These are phyloP conservation scores for Colletotrichum neosansevieriae DNA, from an alignment of 2,329 filamentous ascomycete species.

Conservation along the genomic window DNA sequence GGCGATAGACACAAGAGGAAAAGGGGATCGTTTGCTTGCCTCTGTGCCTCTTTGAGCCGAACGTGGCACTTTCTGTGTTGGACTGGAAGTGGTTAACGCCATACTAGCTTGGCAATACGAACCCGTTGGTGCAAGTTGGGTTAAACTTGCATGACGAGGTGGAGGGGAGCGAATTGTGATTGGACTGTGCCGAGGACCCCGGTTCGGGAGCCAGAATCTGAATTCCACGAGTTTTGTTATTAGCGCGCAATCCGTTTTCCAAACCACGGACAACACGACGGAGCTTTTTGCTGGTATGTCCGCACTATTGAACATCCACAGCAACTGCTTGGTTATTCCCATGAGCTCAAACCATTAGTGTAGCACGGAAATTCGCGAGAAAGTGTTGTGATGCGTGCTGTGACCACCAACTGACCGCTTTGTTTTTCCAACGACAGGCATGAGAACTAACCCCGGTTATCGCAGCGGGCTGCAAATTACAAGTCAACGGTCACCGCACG, in stretches of 20 bases:
- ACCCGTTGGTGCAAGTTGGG: slow-evolving; percentile 14
- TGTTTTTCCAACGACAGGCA: neutral
- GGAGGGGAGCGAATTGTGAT: neutral
- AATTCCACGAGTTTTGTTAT: neutral
- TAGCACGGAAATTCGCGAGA: neutral
- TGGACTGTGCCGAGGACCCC: neutral
- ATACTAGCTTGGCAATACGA: slow-evolving; percentile 10
- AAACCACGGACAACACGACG: neutral
- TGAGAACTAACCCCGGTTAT: neutral
- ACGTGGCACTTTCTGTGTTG: neutral
- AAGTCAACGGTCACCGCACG: neutral
- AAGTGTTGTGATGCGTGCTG: neutral
- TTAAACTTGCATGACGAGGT: neutral
- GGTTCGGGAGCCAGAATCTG: neutral
- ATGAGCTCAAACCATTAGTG: neutral
- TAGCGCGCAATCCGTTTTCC: neutral
- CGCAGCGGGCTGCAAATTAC: slow-evolving; percentile 1
- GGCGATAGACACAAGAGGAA: neutral
- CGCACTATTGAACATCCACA: neutral
- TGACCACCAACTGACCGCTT: neutral
- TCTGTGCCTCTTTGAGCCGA: neutral
- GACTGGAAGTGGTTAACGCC: neutral
- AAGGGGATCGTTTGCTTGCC: slow-evolving; percentile 2
- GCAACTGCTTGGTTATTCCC: neutral
- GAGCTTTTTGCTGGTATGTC: neutral